Base-by-base conservation (phyloP, 2,329 filamentous ascomycete genomes). In the Diplodia sapinea region DNA sequence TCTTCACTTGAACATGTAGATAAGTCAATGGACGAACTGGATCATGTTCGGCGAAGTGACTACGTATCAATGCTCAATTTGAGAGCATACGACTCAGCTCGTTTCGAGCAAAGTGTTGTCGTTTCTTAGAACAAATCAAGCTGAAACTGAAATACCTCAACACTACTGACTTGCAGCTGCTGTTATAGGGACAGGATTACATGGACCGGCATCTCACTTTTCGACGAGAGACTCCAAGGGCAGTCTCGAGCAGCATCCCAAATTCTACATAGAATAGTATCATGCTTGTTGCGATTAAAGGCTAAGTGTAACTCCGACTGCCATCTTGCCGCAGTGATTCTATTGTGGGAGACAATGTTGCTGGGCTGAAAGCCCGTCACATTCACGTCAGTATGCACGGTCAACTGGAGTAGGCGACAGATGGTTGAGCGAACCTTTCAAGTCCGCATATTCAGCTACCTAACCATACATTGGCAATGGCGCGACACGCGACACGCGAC, bases 401-500 rank as follows among this genome's bases (percentile, higher is more conserved):
- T 15, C 36, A 11, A 11, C n/a, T 5, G 9, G 36, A 36, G 31
- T 31, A 36, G 31, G 29, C 11, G 43, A 47, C 13, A 47, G 43
- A n/a, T 55, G 23, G 31, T 33, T 20, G 26, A 50, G 43, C 31
- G 40, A 33, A 33, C 20, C 50, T 62, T 20, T 40, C 51, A 26
- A 13, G 43, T 63, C 59, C 47, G 20, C 47, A 51, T 31, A 51
- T 63, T 51, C 59, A 51, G 23, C 59, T 51, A 51, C 59, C 43
- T 63, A 63, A 51, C 43, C 51, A 63, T 51, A 51, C 59, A 63
- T 51, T 43, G 40, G 33, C 40, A n/a, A 49, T 47, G 43, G 43
- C 40, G 31, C n/a, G n/a, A n/a, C n/a, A n/a, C n/a, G n/a, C n/a
- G n/a, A n/a, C n/a, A n/a, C n/a, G n/a, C n/a, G n/a, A n/a, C n/a